Evolutionary conservation across 2,329 filamentous ascomycete genomes (phyloP), one percentile per base, ranked within the genome.

Genomic region (Penicillium oxalicum): DNA sequence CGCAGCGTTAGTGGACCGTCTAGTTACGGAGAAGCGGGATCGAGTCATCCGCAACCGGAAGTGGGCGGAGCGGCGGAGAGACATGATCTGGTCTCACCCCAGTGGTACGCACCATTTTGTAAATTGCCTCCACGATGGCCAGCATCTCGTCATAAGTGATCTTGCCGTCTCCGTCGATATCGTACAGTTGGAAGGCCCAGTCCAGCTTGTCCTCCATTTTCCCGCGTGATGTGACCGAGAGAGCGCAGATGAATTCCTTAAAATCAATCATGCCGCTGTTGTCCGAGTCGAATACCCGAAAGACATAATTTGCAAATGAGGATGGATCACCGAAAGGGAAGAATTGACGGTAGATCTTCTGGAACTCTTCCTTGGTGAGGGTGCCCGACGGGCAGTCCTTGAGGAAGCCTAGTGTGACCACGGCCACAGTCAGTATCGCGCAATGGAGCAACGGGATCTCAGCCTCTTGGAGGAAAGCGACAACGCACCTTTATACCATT

Each of bases 171-270:
- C 93, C 91, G 66, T 98, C 93, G 65, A 98, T 97, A 73, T 98
- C 93, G 73, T 98, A 98, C 60, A 98, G 79, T 76, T 98, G 91
- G 75, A 98, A 98, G 12, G 93, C 93, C 93, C 93, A 98, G 70
- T 97, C 91, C 49, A 98, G 80, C 74, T 98, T 98, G 74, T 98
- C 93, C 74, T 98, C 93, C 89, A 97, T 95, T 77, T 94, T 94
- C 66, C 93, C 93, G 61, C 93, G 83, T 72, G 89, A 95, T 44
- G 93, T 98, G 65, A 98, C 91, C 71, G 89, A 95, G 56, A 98
- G 76, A 27, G 93, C 93, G 75, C 91, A 96, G 72, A 98, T 98
- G 74, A 98, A 98, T 73, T 98, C 93, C 71, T 97, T 97, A 74
- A 98, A 98, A 74, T 98, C 93, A 67, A 98, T 98, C 60, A 88